Evolutionary conservation across 2,329 filamentous ascomycete genomes (phyloP).

Genomic region (Xylaria polymorpha): DNA sequence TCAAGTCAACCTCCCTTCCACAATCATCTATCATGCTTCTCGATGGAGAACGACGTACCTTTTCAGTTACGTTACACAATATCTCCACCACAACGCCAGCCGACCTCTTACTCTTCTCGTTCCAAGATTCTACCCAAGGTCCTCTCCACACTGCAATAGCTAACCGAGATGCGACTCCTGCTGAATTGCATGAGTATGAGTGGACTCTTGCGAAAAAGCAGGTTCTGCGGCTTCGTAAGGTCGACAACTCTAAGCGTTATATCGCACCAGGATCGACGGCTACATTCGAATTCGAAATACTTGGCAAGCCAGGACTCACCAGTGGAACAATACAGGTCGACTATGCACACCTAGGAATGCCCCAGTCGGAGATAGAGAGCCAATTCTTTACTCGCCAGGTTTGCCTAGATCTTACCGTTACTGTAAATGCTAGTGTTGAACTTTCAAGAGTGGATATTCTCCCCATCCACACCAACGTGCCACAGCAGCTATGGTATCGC

Average conservation of each 20-base stretch:
- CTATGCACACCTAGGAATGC: slow-evolving; percentile 82
- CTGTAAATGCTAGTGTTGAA: slow-evolving; percentile 91
- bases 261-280: slow-evolving; percentile 76
- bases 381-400: slow-evolving; percentile 88
- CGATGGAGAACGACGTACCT: slow-evolving; percentile 84
- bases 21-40: slow-evolving; percentile 92
- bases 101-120: slow-evolving; percentile 87
- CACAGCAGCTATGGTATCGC: slow-evolving; percentile 67
- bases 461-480: slow-evolving; percentile 76
- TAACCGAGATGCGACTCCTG: slow-evolving; percentile 80
- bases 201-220: slow-evolving; percentile 80
- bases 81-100: slow-evolving; percentile 75
- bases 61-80: slow-evolving; percentile 85
- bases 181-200: slow-evolving; percentile 88
- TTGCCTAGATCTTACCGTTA: slow-evolving; percentile 82
- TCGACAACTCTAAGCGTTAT: slow-evolving; percentile 63
- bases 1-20: slow-evolving; percentile 80
- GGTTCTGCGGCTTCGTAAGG: slow-evolving; percentile 68
- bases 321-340: slow-evolving; percentile 84
- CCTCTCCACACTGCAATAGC: slow-evolving; percentile 79
- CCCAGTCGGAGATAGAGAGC: slow-evolving; percentile 73
- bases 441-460: slow-evolving; percentile 82
- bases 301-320: slow-evolving; percentile 87
- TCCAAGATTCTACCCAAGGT: slow-evolving; percentile 86
- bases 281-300: slow-evolving; percentile 83